Conservation (phyloP, 441 rosid species). For the Viola pubescens region DNA sequence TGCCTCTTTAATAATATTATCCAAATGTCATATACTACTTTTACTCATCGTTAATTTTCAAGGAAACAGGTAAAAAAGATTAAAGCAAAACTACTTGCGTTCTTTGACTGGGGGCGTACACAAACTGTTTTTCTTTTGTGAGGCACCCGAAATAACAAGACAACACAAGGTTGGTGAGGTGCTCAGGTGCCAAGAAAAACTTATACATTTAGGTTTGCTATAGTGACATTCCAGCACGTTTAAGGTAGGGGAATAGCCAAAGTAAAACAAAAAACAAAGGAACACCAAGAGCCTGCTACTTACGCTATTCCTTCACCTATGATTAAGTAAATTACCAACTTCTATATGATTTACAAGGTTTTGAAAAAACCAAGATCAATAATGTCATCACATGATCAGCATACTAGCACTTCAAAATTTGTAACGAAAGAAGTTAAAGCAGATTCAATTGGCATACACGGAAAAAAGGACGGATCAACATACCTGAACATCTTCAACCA, state of each 20-base stretch:
- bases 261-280: neutral
- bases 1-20: too few relatives aligned
- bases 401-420: too few relatives aligned
- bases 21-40: too few relatives aligned
- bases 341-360: too few relatives aligned
- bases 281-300: neutral
- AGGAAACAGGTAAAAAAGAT: too few relatives aligned
- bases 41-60: too few relatives aligned
- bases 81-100: too few relatives aligned
- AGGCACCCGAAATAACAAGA: neutral
- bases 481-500: constrained; percentile 99
- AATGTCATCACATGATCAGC: too few relatives aligned
- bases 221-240: neutral
- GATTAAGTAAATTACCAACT: neutral
- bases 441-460: neutral
- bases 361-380: too few relatives aligned
- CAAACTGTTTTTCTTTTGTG: too few relatives aligned
- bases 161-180: neutral
- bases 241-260: neutral
- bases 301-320: constrained; percentile 1
- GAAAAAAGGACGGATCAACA: constrained; percentile 4
- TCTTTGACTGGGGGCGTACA: too few relatives aligned
- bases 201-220: neutral
- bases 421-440: neutral
- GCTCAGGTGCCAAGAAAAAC: neutral